Base-by-base conservation (phyloP, 768 basidiomycete genomes). In the Lactifluus piperatus region DNA sequence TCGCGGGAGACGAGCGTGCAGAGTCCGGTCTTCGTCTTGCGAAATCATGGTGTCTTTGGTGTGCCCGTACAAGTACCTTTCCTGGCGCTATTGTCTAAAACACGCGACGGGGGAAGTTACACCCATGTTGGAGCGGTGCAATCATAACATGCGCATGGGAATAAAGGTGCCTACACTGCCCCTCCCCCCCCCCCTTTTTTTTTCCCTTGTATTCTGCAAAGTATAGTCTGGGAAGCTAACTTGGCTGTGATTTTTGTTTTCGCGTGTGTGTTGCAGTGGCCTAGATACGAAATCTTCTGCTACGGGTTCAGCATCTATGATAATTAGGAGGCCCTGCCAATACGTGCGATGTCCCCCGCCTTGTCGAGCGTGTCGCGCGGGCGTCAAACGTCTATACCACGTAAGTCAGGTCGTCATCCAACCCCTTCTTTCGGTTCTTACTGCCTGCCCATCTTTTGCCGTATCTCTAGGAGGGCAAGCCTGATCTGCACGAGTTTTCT, bases 261-360 rank as follows among this genome's bases (percentile, higher is more conserved):
- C 20, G 24, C 4, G 10, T 45, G 34, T 46, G n/a, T 3, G 16
- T 29, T 36, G 5, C 48, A 60, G 58, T 60, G 58, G 53, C 58
- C 58, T 2, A 53, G 58, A 14, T 60, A 60, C 48, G 14, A 54
- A 24, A 18, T 11, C 2, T 37, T 60, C 46, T 46, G 49, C 10
- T 59, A 59, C n/a, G 58, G 54, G 26, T 59, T 59, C 16, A 54
- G 52, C 46, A 54, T 59, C 41, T 27, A 34, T 20, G 58, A 59
- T 36, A 24, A 5, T 37, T 49, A 18, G 52, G 51, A 54, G 5
- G 52, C n/a, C n/a, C n/a, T n/a, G 30, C 1, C 13, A 34, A 32
- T 29, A 20, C 1, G 52, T 55, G 11, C 58, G 10, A 47, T 9
- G 51, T 56, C 36, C 27, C 34, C 18, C 46, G 52, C 43, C 32